Conservation (phyloP, 2,329 filamentous ascomycete genomes). For the Aspergillus sp. region DNA sequence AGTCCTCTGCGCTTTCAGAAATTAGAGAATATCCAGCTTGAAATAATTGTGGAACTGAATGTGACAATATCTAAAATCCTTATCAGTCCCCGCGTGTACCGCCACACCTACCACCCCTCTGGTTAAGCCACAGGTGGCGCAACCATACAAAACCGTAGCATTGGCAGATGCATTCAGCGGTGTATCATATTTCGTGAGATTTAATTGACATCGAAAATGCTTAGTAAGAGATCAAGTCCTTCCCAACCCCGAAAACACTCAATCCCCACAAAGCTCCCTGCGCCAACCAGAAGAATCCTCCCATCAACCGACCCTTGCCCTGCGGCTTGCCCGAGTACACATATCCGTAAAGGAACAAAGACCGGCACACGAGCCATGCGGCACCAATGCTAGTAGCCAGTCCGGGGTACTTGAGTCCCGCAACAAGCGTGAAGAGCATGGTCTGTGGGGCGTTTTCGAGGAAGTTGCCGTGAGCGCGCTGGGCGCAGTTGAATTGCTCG, state of each 20-base stretch:
- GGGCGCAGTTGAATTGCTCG: slow-evolving; percentile 48
- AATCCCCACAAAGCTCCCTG: slow-evolving; percentile 37
- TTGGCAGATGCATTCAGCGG: no score
- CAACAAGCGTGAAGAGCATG: slow-evolving; percentile 47
- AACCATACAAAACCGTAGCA: no score
- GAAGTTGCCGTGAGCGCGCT: slow-evolving; percentile 54
- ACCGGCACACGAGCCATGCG: slow-evolving; percentile 46
- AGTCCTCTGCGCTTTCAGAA: no score
- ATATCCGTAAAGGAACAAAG: slow-evolving; percentile 45
- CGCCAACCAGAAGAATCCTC: slow-evolving; percentile 32
- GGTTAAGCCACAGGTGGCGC: no score
- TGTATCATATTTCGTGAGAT: no score
- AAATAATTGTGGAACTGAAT: not conserved
- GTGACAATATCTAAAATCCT: not conserved
- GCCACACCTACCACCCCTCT: no score
- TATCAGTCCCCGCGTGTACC: no score
- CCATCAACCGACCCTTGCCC: slow-evolving; percentile 32
- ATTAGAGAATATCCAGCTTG: not conserved
- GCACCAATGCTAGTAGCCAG: slow-evolving; percentile 41
- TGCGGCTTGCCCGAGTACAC: slow-evolving; percentile 34
- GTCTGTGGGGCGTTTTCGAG: slow-evolving; percentile 51
- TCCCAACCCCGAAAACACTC: slow-evolving; percentile 30
- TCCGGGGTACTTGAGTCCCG: slow-evolving; percentile 49
- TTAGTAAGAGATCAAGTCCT: slow-evolving; percentile 22
- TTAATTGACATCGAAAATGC: not conserved